Evolutionary conservation across 768 basidiomycete species (phyloP).

Genomic region (Rhodotorula diobovata): DNA sequence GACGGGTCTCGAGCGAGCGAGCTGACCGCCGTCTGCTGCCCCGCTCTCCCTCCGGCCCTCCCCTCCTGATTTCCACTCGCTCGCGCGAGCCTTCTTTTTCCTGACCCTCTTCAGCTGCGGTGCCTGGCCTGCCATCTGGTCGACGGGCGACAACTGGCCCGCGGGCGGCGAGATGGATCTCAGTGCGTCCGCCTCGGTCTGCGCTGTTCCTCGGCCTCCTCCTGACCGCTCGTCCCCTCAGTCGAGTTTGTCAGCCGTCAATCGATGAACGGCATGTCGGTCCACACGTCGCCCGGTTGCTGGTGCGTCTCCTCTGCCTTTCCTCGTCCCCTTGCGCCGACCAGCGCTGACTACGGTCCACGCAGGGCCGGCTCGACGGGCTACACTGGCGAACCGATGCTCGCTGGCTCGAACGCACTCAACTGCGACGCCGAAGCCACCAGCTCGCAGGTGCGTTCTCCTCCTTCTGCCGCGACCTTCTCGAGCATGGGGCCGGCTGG

Average conservation of each 20-base stretch:
- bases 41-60: too few species aligned
- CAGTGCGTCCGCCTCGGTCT: too few species aligned
- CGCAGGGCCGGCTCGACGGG: slow-evolving; percentile 24
- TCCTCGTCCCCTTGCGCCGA: background rate
- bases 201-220: too few species aligned
- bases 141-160: slow-evolving; percentile 30
- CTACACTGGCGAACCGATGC: slow-evolving; percentile 16
- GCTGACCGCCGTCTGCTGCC: background rate
- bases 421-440: slow-evolving; percentile 27
- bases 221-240: too few species aligned
- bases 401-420: slow-evolving; percentile 15
- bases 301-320: background rate
- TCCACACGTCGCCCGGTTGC: slow-evolving; percentile 23
- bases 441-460: background rate
- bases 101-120: background rate
- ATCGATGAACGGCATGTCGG: slow-evolving; percentile 13
- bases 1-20: too few species aligned
- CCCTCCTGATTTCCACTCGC: background rate
- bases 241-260: slow-evolving; percentile 30
- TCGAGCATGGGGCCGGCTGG: too few species aligned
- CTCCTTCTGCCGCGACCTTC: background rate
- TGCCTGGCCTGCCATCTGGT: slow-evolving; percentile 11
- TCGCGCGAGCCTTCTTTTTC: too few species aligned
- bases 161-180: slow-evolving; percentile 19
- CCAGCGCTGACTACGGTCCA: background rate